phyloP scores from a whole-genome alignment of 129 eudicot species.

The Lonicera japonica region DNA sequence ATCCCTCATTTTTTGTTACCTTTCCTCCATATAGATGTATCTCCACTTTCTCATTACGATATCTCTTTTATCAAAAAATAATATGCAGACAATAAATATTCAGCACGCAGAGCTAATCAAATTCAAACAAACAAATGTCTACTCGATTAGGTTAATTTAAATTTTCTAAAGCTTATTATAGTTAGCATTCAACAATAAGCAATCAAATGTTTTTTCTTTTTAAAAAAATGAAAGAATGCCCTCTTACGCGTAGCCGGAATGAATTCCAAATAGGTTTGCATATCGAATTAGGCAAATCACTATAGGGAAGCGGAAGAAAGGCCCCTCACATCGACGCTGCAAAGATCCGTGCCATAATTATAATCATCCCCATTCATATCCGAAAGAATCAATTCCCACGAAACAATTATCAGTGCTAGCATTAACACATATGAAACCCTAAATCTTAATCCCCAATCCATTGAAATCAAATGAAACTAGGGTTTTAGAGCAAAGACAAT shows the following conservation, averaged over 20 bases:
- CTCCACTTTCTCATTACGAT: no score
- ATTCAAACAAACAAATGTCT: no score
- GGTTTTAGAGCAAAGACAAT: background rate
- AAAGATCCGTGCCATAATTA: constrained; percentile 3
- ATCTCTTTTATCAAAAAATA: no score
- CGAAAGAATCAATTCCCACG: constrained; percentile 7
- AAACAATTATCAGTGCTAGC: constrained; percentile 15
- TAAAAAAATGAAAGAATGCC: background rate
- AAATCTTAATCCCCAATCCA: constrained; percentile 22
- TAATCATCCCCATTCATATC: constrained; percentile 3
- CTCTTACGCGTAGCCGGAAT: constrained; percentile 60
- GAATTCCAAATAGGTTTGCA: constrained; percentile 86
- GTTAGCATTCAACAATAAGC: no score
- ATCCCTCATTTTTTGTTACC: no score
- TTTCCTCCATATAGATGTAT: no score
- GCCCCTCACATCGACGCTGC: constrained; percentile 40
- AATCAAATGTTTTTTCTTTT: no score
- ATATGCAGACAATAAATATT: no score
- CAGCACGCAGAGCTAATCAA: no score
- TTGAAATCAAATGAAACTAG: constrained; percentile 11
- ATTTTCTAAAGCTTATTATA: no score
- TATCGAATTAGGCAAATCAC: constrained; percentile 41
- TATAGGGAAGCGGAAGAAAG: constrained; percentile 84
- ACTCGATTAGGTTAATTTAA: no score
- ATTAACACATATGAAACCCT: constrained; percentile 10